Percentiles rank a stretch among this genome's conserved stretches.
Conservation (phyloP, 352 stramenopile species). For the Elongisporangium senticosum region DNA sequence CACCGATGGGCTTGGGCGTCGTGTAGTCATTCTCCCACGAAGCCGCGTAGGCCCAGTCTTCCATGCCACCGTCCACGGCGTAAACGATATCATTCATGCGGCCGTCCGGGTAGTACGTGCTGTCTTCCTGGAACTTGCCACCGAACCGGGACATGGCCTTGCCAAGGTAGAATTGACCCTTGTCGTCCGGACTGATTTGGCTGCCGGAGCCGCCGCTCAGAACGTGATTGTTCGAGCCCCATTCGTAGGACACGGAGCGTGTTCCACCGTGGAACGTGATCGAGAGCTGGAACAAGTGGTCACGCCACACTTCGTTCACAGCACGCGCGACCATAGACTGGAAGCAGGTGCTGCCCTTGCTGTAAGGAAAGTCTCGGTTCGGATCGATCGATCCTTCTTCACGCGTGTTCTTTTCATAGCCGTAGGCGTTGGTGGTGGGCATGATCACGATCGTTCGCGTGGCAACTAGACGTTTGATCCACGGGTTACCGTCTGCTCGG, state of each 20-base stretch:
- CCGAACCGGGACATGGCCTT: slow-evolving; percentile 58
- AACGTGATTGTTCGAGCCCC: slow-evolving; percentile 88
- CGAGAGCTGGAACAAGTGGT: slow-evolving; percentile 94
- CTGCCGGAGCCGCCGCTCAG: slow-evolving; percentile 24
- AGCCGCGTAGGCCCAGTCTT: slow-evolving; percentile 93
- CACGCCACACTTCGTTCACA: slow-evolving; percentile 94
- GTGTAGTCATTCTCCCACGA: slow-evolving; percentile 71
- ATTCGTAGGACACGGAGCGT: slow-evolving; percentile 95
- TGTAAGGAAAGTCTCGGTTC: slow-evolving; percentile 97
- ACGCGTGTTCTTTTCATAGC: slow-evolving; percentile 79
- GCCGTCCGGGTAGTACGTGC: slow-evolving; percentile 52
- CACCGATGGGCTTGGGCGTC: slow-evolving; percentile 35
- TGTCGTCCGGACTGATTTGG: slow-evolving; percentile 48
- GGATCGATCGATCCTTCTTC: slow-evolving; percentile 87
- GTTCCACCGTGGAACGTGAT: slow-evolving; percentile 97
- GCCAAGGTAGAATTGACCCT: slow-evolving; percentile 40
- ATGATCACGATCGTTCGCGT: slow-evolving; percentile 76
- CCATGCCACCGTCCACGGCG: slow-evolving; percentile 92
- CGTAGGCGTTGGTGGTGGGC: slow-evolving; percentile 90
- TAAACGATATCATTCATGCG: slow-evolving; percentile 95
- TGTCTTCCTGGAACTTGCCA: slow-evolving; percentile 58
- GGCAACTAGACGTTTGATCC: slow-evolving; percentile 72
- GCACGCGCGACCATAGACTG: slow-evolving; percentile 89
- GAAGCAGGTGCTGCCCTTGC: slow-evolving; percentile 85
- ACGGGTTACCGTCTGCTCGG: slow-evolving; percentile 35